These are phyloP conservation scores for Zelonia costaricensis DNA, from an alignment of 208 protist genomes.

Conservation along the genomic window DNA sequence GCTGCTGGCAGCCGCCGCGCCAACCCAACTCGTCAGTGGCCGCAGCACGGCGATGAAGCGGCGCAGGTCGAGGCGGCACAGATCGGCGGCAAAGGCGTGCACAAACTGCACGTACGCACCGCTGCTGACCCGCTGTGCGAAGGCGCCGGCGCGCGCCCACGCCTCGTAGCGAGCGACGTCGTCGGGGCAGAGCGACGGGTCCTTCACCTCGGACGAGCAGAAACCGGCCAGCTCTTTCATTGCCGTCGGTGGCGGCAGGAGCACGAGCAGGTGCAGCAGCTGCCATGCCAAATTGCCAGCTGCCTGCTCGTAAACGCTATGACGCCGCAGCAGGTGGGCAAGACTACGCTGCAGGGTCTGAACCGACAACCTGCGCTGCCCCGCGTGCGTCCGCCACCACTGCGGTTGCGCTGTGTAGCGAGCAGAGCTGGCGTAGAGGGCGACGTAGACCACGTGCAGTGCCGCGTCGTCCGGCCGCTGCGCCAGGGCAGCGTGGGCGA, in stretches of 20 bases:
- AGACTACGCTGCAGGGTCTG: conserved; percentile 5
- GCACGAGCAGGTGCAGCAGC: conserved; percentile 25
- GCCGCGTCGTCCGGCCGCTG: conserved; percentile 25
- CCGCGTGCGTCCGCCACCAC: conserved; percentile 13
- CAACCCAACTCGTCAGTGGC: not conserved
- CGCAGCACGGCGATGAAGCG: conserved; percentile 1
- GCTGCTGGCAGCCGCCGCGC: no score
- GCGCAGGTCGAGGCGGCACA: not conserved
- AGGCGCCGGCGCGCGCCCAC: not conserved
- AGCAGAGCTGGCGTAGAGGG: conserved; percentile 34
- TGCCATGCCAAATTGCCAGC: conserved; percentile 27
- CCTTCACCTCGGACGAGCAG: no score
- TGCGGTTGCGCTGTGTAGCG: conserved; percentile 8
- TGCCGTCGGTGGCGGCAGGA: conserved; percentile 6
- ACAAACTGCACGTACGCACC: conserved; percentile 22
- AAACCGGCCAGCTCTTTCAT: no score
- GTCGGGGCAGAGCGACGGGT: not conserved
- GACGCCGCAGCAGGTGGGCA: conserved; percentile 2
- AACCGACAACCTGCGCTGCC: conserved; percentile 1
- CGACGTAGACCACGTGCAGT: conserved; percentile 52
- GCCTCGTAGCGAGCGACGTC: conserved; percentile 6
- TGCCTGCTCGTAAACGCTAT: not conserved
- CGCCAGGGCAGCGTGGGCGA: conserved; percentile 16
- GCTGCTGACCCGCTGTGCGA: conserved; percentile 1
- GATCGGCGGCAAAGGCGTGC: conserved; percentile 8